Conservation (phyloP, 2,329 filamentous ascomycete species). For the Penicillium sp. region DNA sequence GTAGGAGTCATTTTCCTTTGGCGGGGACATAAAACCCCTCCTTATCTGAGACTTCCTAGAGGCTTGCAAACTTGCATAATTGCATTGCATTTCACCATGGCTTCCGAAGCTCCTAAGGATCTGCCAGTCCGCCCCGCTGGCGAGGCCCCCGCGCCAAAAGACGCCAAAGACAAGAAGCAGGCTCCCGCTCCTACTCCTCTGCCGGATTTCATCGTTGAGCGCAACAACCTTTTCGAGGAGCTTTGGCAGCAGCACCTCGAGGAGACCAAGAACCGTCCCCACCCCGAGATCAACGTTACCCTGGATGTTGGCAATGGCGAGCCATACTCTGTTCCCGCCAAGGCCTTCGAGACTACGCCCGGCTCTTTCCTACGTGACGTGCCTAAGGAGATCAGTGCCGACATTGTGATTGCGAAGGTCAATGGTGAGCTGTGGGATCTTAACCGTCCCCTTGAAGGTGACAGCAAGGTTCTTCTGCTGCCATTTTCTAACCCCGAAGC, state of each 20-base stretch:
- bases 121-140: slow-evolving; percentile 41
- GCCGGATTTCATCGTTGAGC: slow-evolving; percentile 67
- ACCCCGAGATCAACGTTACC: slow-evolving; percentile 54
- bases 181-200: slow-evolving; percentile 66
- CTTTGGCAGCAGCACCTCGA: slow-evolving; percentile 83
- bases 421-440: slow-evolving; percentile 92
- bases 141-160: too few species aligned
- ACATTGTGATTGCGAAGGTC: slow-evolving; percentile 80
- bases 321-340: slow-evolving; percentile 58
- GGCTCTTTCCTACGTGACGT: slow-evolving; percentile 77
- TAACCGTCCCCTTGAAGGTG: slow-evolving; percentile 84
- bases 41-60: background rate
- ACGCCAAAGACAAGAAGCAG: slow-evolving; percentile 33
- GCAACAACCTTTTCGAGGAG: slow-evolving; percentile 84
- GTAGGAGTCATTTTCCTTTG: background rate
- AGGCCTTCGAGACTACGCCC: slow-evolving; percentile 90
- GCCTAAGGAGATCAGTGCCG: slow-evolving; percentile 81
- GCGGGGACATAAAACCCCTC: background rate
- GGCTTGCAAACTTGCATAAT: slow-evolving; percentile 20
- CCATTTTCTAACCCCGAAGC: slow-evolving; percentile 77
- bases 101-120: slow-evolving; percentile 30
- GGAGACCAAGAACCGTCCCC: slow-evolving; percentile 63
- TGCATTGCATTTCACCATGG: slow-evolving; percentile 8
- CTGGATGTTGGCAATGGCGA: slow-evolving; percentile 49
- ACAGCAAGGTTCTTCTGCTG: slow-evolving; percentile 81